phyloP scores from a whole-genome alignment of 768 basidiomycete species.

The Termitomyces titanicus region DNA sequence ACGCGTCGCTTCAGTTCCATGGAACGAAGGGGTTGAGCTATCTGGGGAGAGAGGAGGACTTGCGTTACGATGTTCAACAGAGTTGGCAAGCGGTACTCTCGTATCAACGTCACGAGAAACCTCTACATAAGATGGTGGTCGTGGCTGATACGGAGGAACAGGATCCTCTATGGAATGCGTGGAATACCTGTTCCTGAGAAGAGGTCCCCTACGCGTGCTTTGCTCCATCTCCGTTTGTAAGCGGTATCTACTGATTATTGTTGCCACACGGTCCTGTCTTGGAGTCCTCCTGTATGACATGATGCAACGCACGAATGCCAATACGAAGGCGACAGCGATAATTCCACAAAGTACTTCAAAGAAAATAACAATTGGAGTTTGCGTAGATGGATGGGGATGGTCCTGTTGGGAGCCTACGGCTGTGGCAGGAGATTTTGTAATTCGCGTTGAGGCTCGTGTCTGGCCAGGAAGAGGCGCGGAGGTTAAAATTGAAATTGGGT shows the following conservation, averaged over 20 bases:
- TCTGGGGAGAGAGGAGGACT: conserved; percentile 14
- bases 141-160: conserved; percentile 50
- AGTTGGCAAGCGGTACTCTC: conserved; percentile 4
- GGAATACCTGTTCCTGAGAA: conserved; percentile 20
- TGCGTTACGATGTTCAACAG: conserved; percentile 8
- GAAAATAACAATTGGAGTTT: conserved; percentile 36
- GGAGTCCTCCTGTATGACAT: conserved; percentile 44
- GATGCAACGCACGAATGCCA: conserved; percentile 36
- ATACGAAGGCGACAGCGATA: conserved; percentile 28
- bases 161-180: conserved; percentile 34
- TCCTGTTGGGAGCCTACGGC: background rate
- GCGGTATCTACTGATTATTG: conserved; percentile 38
- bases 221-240: conserved; percentile 50
- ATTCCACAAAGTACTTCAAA: conserved; percentile 45
- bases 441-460: background rate
- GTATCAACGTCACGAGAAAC: background rate
- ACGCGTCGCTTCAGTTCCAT: background rate
- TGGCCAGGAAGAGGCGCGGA: background rate
- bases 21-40: background rate
- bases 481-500: background rate
- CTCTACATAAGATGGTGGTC: conserved; percentile 42
- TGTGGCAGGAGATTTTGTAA: conserved; percentile 10
- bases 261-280: conserved; percentile 38
- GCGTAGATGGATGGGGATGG: conserved; percentile 12
- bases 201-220: conserved; percentile 38